Base-by-base conservation (phyloP, 805 yeast species). In the Yueomyces sp. region DNA sequence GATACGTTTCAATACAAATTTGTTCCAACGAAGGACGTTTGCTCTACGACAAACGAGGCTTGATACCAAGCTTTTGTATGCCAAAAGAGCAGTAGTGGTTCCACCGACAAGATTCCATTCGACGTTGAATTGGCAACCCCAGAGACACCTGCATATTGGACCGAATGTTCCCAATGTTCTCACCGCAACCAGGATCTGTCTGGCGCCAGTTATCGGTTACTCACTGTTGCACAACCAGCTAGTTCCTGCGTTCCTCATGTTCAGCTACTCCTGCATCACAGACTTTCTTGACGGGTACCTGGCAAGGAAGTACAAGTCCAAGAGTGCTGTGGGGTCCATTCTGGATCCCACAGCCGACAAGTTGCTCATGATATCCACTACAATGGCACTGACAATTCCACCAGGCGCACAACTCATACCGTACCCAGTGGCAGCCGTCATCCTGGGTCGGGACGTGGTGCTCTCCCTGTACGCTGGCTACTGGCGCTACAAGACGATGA, bases 341-440 rank as follows among this genome's bases (percentile, higher is more conserved):
- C 67, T 94, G 33, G 99, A 92, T 55, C 99, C 99, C 0, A 70
- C 86, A 65, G 99, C 98, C 0, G 99, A 92, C 59, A 92, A 92
- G 59, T 68, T 83, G 12, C 68, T 92, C 40, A 87, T 92, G 96
- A 73, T 90, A 26, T 76, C 84, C 0, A 77, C 94, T 42, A 88
- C 97, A 0, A 69, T 79, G 0, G 77, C 94, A 42, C 64, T 92
- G 45, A 78, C 90, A 0, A 72, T 54, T 26, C 55, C 63, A 8
- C 51, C 59, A 1, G 66, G 66, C 2, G 79, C 51, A 66, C 79
- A 9, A 71, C 78, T 41, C 68, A 81, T 92, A 54, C 97, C 98
- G 0, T 54, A 74, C 36, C 74, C 72, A 57, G 68, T 76, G 27
- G 94, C 90, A 0, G 58, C 65, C 0, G 51, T 86, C 26, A 86